A percentile compares a stretch with the other conserved stretches of the same genome.
These are phyloP conservation scores for Takashimella koratensis DNA, from an alignment of 1,284 basidiomycete species.

Conservation along the genomic window DNA sequence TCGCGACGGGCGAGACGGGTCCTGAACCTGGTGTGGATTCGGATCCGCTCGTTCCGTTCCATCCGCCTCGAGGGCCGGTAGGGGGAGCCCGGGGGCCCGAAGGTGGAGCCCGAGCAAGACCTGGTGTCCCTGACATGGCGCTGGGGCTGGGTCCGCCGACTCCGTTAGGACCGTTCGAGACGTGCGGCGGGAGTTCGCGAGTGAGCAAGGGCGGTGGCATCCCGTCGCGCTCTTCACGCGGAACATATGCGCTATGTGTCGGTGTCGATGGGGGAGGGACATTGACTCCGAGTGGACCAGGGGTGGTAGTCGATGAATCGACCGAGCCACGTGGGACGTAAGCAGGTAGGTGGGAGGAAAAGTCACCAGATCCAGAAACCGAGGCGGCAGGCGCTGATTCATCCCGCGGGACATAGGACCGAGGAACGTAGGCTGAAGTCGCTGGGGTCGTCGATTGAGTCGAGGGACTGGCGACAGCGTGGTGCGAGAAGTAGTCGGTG, in stretches of 20 bases:
- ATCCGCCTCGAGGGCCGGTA: constrained; percentile 12
- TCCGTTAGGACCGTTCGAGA: constrained; percentile 15
- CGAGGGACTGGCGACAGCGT: constrained; percentile 1
- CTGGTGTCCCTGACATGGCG: neutral
- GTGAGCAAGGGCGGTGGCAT: constrained; percentile 12
- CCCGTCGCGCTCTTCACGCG: constrained; percentile 3
- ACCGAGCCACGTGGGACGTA: constrained; percentile 11
- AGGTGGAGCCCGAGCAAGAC: constrained; percentile 7
- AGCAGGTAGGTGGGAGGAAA: neutral
- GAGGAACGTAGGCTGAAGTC: neutral
- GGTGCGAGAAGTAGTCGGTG: constrained; percentile 22
- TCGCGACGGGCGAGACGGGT: constrained; percentile 13
- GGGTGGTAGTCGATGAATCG: neutral
- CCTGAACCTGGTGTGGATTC: constrained; percentile 3
- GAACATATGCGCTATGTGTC: neutral
- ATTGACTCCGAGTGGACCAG: too few relatives aligned
- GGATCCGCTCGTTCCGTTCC: constrained; percentile 3
- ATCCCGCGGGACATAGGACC: neutral
- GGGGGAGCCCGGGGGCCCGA: constrained; percentile 17
- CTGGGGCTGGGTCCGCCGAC: constrained; percentile 11
- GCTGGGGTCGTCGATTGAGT: neutral
- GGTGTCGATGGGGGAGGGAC: constrained; percentile 1
- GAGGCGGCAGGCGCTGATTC: neutral
- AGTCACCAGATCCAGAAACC: neutral
- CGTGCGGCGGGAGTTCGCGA: constrained; percentile 12